phyloP scores from a whole-genome alignment of 305 asterid species.

The Solanum hybrid region DNA sequence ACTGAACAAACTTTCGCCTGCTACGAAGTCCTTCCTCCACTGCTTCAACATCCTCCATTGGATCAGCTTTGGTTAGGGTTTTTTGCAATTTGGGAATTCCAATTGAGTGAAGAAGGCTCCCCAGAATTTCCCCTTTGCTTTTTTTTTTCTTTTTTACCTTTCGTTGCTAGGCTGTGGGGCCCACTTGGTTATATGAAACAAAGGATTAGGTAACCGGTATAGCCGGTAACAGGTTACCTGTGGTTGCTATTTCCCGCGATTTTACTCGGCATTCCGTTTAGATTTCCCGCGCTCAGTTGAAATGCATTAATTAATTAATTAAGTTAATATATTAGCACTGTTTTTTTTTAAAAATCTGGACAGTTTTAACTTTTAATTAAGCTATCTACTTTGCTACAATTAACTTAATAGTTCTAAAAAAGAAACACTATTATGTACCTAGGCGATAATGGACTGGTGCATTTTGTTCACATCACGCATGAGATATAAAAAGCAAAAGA shows the following conservation, averaged over 20 bases:
- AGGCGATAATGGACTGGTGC: no score
- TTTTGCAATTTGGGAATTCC: conserved; percentile 3
- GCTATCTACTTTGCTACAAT: no score
- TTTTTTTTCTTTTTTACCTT: not conserved
- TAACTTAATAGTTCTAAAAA: no score
- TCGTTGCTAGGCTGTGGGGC: not conserved
- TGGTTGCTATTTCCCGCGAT: conserved; percentile 31
- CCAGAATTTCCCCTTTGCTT: not conserved
- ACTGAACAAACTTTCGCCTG: conserved; percentile 57
- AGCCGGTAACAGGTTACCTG: conserved; percentile 31
- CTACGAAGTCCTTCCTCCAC: conserved; percentile 23
- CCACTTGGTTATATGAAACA: not conserved
- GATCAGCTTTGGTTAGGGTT: conserved; percentile 16
- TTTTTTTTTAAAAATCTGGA: not conserved
- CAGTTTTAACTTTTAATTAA: no score
- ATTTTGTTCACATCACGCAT: no score
- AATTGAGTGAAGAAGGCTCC: not conserved
- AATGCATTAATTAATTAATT: not conserved
- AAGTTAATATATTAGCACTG: not conserved
- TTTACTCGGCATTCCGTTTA: conserved; percentile 3
- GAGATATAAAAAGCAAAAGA: no score
- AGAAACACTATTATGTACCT: no score
- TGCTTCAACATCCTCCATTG: conserved; percentile 18
- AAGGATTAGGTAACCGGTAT: conserved; percentile 13
- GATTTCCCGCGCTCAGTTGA: conserved; percentile 28